phyloP scores from a whole-genome alignment of 176 grass and related monocot genomes.

The Eremochloa ophiuroides region DNA sequence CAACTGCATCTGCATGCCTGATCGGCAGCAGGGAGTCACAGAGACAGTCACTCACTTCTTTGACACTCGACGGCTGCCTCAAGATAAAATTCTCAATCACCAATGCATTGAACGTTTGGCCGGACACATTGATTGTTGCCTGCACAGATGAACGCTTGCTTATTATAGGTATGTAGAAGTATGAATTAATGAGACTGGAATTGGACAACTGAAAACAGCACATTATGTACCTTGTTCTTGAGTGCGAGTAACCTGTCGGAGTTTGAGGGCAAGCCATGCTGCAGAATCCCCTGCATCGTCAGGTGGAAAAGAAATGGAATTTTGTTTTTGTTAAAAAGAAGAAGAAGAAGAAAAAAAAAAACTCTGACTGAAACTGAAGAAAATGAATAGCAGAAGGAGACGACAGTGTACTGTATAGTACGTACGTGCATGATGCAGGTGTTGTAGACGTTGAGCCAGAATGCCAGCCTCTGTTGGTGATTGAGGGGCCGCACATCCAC shows the following conservation, averaged over 20 bases:
- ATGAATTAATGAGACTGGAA: no score
- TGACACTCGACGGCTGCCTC: conserved; percentile 60
- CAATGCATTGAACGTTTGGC: conserved; percentile 64
- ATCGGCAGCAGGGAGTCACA: background rate
- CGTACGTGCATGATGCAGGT: conserved; percentile 94
- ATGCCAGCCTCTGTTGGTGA: conserved; percentile 76
- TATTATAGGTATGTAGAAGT: no score
- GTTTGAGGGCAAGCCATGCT: conserved; percentile 75
- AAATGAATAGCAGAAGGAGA: no score
- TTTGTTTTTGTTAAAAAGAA: no score
- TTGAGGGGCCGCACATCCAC: conserved; percentile 57
- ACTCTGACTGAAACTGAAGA: no score
- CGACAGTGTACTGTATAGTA: background rate
- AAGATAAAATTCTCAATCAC: conserved; percentile 75
- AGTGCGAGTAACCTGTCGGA: conserved; percentile 59
- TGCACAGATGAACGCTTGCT: background rate
- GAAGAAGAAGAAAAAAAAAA: no score
- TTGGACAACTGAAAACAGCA: no score
- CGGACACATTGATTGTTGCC: conserved; percentile 69
- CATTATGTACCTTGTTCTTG: conserved; percentile 61
- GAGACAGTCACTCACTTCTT: conserved; percentile 57
- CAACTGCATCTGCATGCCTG: background rate
- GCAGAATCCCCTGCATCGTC: conserved; percentile 87
- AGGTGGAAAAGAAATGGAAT: no score
- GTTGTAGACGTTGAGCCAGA: conserved; percentile 95